phyloP scores from a whole-genome alignment of 1,139 yeast species.

The Magnusiomyces suaveolens region DNA sequence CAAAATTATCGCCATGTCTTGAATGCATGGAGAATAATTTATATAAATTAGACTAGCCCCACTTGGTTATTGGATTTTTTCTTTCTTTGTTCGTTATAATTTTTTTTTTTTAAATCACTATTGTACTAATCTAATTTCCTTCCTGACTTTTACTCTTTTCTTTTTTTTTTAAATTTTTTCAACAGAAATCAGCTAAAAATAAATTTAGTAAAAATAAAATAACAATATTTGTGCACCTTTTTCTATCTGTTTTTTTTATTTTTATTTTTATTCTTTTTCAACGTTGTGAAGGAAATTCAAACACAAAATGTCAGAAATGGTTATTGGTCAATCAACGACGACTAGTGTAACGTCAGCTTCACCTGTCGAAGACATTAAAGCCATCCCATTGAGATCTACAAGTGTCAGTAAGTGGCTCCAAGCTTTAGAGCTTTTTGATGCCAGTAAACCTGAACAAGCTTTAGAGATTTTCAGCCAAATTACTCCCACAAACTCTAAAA shows the following conservation, averaged over 20 bases:
- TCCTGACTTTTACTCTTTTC: neutral
- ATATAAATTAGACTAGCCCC: neutral
- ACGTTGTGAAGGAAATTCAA: neutral
- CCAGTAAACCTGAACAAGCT: constrained; percentile 10
- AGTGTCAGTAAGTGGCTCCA: constrained; percentile 12
- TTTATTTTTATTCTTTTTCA: neutral
- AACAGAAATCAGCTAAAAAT: too few relatives aligned
- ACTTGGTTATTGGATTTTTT: neutral
- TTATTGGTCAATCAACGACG: neutral
- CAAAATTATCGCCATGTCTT: neutral
- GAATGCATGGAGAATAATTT: neutral
- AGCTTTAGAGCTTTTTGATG: constrained; percentile 12
- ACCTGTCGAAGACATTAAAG: neutral
- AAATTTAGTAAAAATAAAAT: too few relatives aligned
- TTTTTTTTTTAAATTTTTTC: neutral
- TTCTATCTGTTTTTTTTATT: too few relatives aligned
- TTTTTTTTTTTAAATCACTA: neutral
- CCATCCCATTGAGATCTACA: constrained; percentile 1
- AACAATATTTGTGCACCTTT: too few relatives aligned
- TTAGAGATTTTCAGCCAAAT: constrained; percentile 8
- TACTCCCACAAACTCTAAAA: constrained; percentile 13
- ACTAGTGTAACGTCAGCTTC: neutral
- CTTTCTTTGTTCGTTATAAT: neutral
- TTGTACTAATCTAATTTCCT: neutral
- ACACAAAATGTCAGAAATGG: neutral